These are phyloP conservation scores for Blastobotrys robertii DNA, from an alignment of 805 yeast genomes.

Conservation along the genomic window DNA sequence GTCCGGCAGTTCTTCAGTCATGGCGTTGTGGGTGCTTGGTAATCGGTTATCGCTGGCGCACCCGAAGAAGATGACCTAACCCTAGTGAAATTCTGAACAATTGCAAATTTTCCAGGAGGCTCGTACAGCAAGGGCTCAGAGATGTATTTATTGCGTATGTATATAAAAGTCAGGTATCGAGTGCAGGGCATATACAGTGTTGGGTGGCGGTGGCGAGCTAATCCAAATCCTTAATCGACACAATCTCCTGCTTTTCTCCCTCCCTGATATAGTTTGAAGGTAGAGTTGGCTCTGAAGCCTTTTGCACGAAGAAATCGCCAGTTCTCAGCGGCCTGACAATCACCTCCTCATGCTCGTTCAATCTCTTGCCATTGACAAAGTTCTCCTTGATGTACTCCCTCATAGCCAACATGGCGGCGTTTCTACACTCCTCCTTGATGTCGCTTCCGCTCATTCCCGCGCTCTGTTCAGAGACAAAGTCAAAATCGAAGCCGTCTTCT, in stretches of 20 bases:
- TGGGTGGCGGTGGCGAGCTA: no score
- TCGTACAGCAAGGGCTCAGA: no score
- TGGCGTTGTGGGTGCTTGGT: no score
- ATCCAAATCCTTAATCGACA: no score
- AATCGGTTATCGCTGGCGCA: no score
- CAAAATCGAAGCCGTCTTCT: slow-evolving; percentile 51
- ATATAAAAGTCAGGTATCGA: no score
- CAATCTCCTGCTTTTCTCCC: neutral
- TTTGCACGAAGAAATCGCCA: slow-evolving; percentile 46
- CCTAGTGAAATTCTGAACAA: no score
- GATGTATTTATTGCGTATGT: no score
- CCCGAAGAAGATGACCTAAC: no score
- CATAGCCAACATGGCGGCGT: slow-evolving; percentile 84
- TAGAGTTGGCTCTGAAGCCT: slow-evolving; percentile 34
- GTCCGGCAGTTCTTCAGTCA: neutral
- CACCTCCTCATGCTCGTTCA: slow-evolving; percentile 30
- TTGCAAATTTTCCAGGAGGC: no score
- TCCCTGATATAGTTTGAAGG: slow-evolving; percentile 13
- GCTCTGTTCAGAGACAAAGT: slow-evolving; percentile 51
- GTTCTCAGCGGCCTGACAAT: slow-evolving; percentile 55
- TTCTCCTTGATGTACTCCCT: slow-evolving; percentile 70
- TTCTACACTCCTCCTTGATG: slow-evolving; percentile 80
- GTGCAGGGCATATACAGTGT: no score
- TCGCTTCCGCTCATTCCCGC: slow-evolving; percentile 85
- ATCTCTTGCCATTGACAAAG: slow-evolving; percentile 31